phyloP scores from a whole-genome alignment of 495 filamentous ascomycete species.

The Neurospora sp. region DNA sequence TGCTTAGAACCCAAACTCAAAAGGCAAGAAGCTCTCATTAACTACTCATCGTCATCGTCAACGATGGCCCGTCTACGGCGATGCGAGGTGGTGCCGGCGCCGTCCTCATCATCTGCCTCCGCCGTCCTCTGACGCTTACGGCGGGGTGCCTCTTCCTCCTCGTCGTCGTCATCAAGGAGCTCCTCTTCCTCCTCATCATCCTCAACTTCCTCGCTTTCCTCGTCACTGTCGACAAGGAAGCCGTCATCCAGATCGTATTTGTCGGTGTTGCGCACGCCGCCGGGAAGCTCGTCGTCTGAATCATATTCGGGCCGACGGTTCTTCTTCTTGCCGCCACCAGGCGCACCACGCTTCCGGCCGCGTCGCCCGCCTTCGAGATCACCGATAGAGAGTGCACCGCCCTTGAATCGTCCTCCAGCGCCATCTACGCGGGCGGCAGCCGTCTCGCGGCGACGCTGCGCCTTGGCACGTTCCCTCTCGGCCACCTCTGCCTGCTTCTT shows the following conservation, averaged over 20 bases:
- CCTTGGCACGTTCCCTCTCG: slow-evolving; percentile 59
- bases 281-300: slow-evolving; percentile 50
- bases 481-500: slow-evolving; percentile 64
- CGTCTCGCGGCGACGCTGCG: slow-evolving; percentile 57
- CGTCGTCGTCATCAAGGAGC: slow-evolving; percentile 36
- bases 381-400: slow-evolving; percentile 57
- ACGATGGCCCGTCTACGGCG: slow-evolving; percentile 34
- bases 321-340: slow-evolving; percentile 31
- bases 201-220: slow-evolving; percentile 51
- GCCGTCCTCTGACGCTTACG: slow-evolving; percentile 40
- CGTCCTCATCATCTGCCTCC: slow-evolving; percentile 30
- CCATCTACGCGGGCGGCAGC: slow-evolving; percentile 54
- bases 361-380: slow-evolving; percentile 57
- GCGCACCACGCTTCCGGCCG: slow-evolving; percentile 34
- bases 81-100: slow-evolving; percentile 22
- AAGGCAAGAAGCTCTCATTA: slow-evolving; percentile 8
- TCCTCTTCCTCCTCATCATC: slow-evolving; percentile 53
- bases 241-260: slow-evolving; percentile 78
- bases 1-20: not conserved
- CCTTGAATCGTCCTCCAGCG: slow-evolving; percentile 37
- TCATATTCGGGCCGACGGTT: slow-evolving; percentile 42
- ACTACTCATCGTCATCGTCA: slow-evolving; percentile 39
- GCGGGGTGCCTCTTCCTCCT: slow-evolving; percentile 36
- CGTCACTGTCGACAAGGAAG: slow-evolving; percentile 66
- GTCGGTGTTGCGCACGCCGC: slow-evolving; percentile 57